phyloP scores from a whole-genome alignment of 1,139 yeast genomes.

The Suhomyces kunorum region DNA sequence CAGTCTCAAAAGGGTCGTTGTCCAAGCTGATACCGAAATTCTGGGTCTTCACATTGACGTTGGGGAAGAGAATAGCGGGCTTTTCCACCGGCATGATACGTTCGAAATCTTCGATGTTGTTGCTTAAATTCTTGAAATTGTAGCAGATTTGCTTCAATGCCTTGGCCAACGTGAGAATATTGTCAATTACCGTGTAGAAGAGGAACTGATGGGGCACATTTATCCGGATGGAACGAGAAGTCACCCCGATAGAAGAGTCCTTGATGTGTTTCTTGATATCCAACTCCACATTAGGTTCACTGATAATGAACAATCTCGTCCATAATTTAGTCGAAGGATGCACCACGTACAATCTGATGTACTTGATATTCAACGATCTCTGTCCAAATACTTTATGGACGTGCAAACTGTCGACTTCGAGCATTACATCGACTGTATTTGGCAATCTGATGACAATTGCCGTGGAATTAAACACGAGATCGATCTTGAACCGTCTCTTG shows the following conservation, averaged over 20 bases:
- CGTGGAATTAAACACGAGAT: constrained; percentile 40
- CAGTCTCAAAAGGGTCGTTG: constrained; percentile 47
- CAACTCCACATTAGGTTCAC: constrained; percentile 36
- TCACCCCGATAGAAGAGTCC: constrained; percentile 17
- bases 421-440: constrained; percentile 49
- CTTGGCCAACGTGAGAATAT: constrained; percentile 60
- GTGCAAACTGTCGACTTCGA: constrained; percentile 48
- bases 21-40: constrained; percentile 42
- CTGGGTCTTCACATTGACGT: constrained; percentile 31
- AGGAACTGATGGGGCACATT: constrained; percentile 63
- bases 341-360: constrained; percentile 50
- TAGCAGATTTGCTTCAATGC: constrained; percentile 55
- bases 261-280: constrained; percentile 18
- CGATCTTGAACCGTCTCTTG: constrained; percentile 30
- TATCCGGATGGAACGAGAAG: constrained; percentile 33
- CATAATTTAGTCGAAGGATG: constrained; percentile 56
- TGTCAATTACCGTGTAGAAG: constrained; percentile 67
- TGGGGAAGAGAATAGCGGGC: constrained; percentile 33
- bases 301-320: constrained; percentile 42
- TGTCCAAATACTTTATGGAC: constrained; percentile 32
- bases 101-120: constrained; percentile 40
- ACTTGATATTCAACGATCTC: constrained; percentile 34
- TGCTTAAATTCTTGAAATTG: constrained; percentile 48
- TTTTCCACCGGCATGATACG: constrained; percentile 37
- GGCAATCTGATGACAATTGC: constrained; percentile 53